These are phyloP conservation scores for Agaricus blazei DNA, from an alignment of 768 basidiomycete genomes.

Conservation along the genomic window DNA sequence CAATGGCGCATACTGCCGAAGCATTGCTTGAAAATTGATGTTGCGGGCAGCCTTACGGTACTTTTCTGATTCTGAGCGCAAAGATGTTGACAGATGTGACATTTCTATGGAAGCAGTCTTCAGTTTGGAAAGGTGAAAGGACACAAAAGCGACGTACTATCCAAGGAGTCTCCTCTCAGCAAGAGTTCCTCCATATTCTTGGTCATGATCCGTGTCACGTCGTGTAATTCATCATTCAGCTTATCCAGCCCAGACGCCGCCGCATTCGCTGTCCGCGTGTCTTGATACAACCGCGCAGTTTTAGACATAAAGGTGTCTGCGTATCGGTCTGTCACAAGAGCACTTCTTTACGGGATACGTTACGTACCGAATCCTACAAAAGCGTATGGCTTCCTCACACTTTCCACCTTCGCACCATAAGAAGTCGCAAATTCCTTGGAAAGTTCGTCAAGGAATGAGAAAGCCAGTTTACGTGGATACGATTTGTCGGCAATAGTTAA, in stretches of 20 bases:
- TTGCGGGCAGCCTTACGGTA: constrained; percentile 94
- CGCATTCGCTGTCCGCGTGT: constrained; percentile 81
- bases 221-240: constrained; percentile 94
- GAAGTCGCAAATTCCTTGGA: constrained; percentile 92
- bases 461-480: constrained; percentile 94
- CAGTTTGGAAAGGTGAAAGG: neutral
- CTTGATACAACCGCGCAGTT: constrained; percentile 91
- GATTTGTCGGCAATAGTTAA: constrained; percentile 95
- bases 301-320: constrained; percentile 98
- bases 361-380: constrained; percentile 94
- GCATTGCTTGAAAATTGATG: constrained; percentile 89
- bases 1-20: constrained; percentile 93
- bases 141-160: constrained; percentile 52
- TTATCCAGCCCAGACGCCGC: constrained; percentile 71
- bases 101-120: constrained; percentile 54
- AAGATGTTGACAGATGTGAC: constrained; percentile 92
- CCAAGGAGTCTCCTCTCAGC: constrained; percentile 96
- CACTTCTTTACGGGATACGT: neutral
- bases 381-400: constrained; percentile 93
- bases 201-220: constrained; percentile 99
- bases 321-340: constrained; percentile 4
- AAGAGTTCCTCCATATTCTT: constrained; percentile 99
- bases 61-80: constrained; percentile 95
- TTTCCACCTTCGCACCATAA: constrained; percentile 92
- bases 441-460: constrained; percentile 95